Percentiles rank a stretch among this genome's conserved stretches.
Conservation (phyloP, 257 asterid genomes). For the Ligustrum vulgare region DNA sequence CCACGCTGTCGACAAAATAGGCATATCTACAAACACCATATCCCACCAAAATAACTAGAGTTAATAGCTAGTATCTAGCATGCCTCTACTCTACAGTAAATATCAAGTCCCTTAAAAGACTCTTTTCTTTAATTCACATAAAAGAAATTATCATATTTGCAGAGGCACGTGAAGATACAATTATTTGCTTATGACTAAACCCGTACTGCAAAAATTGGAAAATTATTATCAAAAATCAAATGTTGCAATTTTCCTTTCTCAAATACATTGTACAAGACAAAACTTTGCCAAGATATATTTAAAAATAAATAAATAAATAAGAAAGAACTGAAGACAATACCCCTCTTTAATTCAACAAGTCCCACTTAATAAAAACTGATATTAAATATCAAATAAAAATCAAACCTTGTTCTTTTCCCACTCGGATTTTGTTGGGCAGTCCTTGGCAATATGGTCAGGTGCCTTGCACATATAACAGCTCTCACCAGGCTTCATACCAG, state of each 20-base stretch:
- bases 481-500: constrained; percentile 98
- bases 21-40: neutral
- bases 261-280: neutral
- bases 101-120: neutral
- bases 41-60: constrained; percentile 13
- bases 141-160: neutral
- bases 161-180: neutral
- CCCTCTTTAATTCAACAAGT: neutral
- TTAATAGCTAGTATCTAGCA: constrained; percentile 4
- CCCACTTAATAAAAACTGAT: neutral
- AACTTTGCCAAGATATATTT: too few relatives aligned
- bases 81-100: neutral
- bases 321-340: neutral
- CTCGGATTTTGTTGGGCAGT: constrained; percentile 68
- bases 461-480: constrained; percentile 85
- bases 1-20: constrained; percentile 20
- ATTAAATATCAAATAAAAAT: too few relatives aligned
- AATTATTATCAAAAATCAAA: neutral
- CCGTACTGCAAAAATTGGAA: neutral
- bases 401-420: constrained; percentile 95
- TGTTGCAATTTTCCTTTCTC: neutral
- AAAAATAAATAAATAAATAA: too few relatives aligned
- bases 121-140: neutral
- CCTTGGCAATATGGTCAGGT: constrained; percentile 75
- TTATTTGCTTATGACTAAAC: neutral